Evolutionary conservation across 2,329 filamentous ascomycete species (phyloP).

Genomic region (Diaporthe sp.): DNA sequence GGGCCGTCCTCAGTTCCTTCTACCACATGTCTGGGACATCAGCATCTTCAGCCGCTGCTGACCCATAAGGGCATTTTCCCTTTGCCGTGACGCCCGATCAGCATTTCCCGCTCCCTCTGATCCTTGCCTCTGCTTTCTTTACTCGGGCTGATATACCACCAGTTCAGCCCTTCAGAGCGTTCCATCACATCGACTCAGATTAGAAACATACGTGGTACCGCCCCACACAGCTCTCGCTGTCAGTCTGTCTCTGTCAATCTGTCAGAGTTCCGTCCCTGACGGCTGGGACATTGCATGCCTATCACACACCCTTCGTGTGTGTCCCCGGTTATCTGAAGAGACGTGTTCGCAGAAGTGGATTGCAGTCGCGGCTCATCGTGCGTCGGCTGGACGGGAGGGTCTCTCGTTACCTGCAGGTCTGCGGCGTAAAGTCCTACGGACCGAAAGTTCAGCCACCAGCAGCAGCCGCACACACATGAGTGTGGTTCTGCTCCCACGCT

Average conservation of each 20-base stretch:
- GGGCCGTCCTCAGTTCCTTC: constrained; percentile 9
- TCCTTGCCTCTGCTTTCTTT: constrained; percentile 10
- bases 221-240: neutral
- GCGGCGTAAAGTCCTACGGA: constrained; percentile 34
- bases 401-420: constrained; percentile 25
- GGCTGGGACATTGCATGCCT: neutral
- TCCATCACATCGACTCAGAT: constrained; percentile 27
- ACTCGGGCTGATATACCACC: neutral
- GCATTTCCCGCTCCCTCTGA: constrained; percentile 21
- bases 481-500: constrained; percentile 6
- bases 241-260: neutral
- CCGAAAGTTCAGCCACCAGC: constrained; percentile 35
- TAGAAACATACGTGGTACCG: constrained; percentile 25
- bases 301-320: constrained; percentile 13
- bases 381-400: constrained; percentile 23
- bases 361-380: constrained; percentile 17
- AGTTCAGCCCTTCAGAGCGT: constrained; percentile 22
- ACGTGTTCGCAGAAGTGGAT: constrained; percentile 5
- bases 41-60: constrained; percentile 29
- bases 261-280: neutral
- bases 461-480: constrained; percentile 15
- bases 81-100: constrained; percentile 14
- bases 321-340: neutral
- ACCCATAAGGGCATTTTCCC: constrained; percentile 16
- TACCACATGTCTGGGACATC: constrained; percentile 30